Base-by-base conservation (phyloP, 78 protist genomes). In the Isochrysis galbana region DNA sequence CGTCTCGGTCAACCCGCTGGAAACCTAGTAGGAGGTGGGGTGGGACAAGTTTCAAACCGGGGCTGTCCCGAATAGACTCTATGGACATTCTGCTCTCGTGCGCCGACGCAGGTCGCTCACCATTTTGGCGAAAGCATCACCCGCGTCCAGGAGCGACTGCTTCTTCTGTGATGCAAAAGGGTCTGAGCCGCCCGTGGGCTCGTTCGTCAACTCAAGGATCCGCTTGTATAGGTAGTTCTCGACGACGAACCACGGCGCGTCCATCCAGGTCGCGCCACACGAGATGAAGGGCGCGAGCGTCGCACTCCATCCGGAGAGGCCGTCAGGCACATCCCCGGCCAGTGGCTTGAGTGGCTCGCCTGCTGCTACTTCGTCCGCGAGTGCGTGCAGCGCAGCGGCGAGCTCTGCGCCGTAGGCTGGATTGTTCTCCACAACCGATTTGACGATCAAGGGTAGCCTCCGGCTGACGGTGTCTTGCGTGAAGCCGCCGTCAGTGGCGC, bases 141-240 rank as follows among this genome's bases (percentile, higher is more conserved):
- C 47, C 67, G 36, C 39, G 38, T 22, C 88, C 19, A 5, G 32
- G n/a, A 82, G 88, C 41, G 88, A 22, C 61, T 21, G 29, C 41
- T 1, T 29, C 88, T 82, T 82, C 25, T 44, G 88, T 34, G 36
- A 4, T 23, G 36, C 55, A 39, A 82, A 82, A 0, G 88, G 88
- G 55, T 82, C 88, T 36, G 25, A 2, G 25, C 88, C 88, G 11
- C 1, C 61, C 26, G 61, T 44, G 14, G 55, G 32, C 0, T 36
- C 44, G 86, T 41, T n/a, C 44, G 39, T 32, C 45, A 45, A 39
- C 88, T 82, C 61, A 39, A 44, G 61, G 39, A 82, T 82, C 22
- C 88, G 88, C 61, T 32, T 21, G 88, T 82, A 82, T 3, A 82
- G 0, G 39, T 82, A 82, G 67, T 41, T 82, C 61, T 82, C 88